Conservation (phyloP, 1,284 basidiomycete species). For the Fomitopsis palustris region DNA sequence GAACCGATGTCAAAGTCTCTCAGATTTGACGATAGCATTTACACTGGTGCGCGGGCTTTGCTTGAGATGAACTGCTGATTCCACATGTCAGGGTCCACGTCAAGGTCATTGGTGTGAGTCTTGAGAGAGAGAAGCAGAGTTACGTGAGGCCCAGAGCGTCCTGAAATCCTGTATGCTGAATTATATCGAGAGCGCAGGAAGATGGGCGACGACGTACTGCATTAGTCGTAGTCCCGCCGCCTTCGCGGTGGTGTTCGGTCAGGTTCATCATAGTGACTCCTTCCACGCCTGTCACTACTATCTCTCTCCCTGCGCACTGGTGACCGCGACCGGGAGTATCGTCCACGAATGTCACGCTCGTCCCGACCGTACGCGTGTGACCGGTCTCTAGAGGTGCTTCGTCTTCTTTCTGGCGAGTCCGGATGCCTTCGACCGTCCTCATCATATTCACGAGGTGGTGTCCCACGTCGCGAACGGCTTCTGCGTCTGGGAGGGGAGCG, state of each 20-base stretch:
- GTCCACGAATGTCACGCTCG: constrained; percentile 7
- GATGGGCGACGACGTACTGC: not conserved
- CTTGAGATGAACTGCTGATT: not conserved
- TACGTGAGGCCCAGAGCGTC: not conserved
- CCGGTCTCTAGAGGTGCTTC: constrained; percentile 16
- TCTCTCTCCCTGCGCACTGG: constrained; percentile 4
- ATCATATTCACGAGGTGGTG: constrained; percentile 13
- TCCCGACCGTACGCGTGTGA: constrained; percentile 14
- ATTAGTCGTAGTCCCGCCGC: constrained; percentile 18
- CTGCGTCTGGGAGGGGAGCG: constrained; percentile 13
- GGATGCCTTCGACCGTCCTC: constrained; percentile 8
- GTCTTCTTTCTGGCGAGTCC: constrained; percentile 14
- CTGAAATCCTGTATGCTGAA: not conserved
- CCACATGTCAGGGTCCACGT: not conserved
- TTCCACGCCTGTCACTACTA: constrained; percentile 14
- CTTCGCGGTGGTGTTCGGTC: constrained; percentile 12
- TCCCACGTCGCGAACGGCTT: constrained; percentile 19
- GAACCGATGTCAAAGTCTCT: not conserved
- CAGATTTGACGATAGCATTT: not conserved
- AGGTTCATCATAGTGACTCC: constrained; percentile 7
- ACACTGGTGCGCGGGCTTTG: not conserved
- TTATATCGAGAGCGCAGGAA: not conserved
- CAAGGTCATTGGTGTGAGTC: not conserved
- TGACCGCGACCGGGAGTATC: constrained; percentile 10
- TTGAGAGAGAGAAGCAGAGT: not conserved